phyloP scores from a whole-genome alignment of 257 asterid genomes.

The Coffea canephora region DNA sequence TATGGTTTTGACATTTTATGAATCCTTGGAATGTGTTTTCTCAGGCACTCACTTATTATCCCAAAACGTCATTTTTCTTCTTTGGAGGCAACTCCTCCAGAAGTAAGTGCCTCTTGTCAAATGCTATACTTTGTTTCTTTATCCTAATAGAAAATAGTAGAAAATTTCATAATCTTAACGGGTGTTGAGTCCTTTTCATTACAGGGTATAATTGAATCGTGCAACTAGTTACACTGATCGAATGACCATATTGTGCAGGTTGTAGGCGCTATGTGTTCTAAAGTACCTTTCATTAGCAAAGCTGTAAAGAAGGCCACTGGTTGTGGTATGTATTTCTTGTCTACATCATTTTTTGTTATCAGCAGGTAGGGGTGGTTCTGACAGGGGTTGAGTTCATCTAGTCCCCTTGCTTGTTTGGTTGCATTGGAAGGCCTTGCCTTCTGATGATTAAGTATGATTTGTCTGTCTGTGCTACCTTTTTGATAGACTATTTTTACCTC shows the following conservation, averaged over 20 bases:
- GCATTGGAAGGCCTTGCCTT: no score
- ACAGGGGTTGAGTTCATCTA: neutral
- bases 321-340: conserved; percentile 49
- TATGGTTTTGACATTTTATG: neutral
- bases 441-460: no score
- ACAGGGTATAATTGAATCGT: neutral
- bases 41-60: conserved; percentile 85
- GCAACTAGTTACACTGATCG: conserved; percentile 15
- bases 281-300: conserved; percentile 83
- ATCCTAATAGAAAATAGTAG: neutral
- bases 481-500: no score
- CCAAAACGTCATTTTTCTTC: conserved; percentile 88
- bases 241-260: conserved; percentile 41
- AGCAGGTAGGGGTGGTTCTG: neutral
- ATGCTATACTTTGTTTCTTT: neutral
- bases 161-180: neutral
- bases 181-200: neutral
- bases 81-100: conserved; percentile 80
- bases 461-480: no score
- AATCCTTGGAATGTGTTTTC: conserved; percentile 5
- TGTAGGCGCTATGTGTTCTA: conserved; percentile 88
- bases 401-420: neutral
- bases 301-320: conserved; percentile 95
- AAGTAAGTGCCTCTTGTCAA: conserved; percentile 47
- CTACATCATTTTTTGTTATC: neutral